Conservation (phyloP, 192 early-diverging fungal genomes). For the Spizellomyces sp. region DNA sequence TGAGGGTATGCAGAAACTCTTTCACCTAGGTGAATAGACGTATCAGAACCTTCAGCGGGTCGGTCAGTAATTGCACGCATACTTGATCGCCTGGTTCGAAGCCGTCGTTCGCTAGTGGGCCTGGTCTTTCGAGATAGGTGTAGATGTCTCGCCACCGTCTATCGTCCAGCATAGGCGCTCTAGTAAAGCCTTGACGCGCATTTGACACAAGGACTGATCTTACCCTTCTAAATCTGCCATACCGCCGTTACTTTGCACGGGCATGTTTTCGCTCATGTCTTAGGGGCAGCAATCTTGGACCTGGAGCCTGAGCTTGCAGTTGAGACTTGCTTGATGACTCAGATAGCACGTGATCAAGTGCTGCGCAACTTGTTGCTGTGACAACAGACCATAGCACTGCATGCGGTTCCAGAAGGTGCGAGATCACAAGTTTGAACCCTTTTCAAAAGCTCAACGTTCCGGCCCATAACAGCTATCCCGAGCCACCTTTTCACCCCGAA, state of each 20-base stretch:
- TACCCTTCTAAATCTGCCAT: neutral
- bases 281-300: too few relatives aligned
- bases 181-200: neutral
- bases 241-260: constrained; percentile 1
- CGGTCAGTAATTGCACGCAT: neutral
- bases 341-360: too few relatives aligned
- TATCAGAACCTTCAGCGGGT: neutral
- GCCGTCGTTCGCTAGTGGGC: constrained; percentile 50
- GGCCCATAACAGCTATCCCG: too few relatives aligned
- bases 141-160: constrained; percentile 53
- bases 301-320: too few relatives aligned
- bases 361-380: too few relatives aligned
- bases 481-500: too few relatives aligned
- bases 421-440: too few relatives aligned
- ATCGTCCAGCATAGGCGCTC: neutral
- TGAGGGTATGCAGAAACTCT: constrained; percentile 47
- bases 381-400: too few relatives aligned
- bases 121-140: constrained; percentile 50
- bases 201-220: neutral
- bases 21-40: constrained; percentile 31
- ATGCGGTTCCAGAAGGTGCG: too few relatives aligned
- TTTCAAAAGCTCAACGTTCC: too few relatives aligned
- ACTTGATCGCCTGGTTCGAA: constrained; percentile 53
- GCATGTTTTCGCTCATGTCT: neutral
- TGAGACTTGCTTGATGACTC: too few relatives aligned